These are phyloP conservation scores for Santalum album DNA, from an alignment of 164 flowering plant genomes.

Conservation along the genomic window DNA sequence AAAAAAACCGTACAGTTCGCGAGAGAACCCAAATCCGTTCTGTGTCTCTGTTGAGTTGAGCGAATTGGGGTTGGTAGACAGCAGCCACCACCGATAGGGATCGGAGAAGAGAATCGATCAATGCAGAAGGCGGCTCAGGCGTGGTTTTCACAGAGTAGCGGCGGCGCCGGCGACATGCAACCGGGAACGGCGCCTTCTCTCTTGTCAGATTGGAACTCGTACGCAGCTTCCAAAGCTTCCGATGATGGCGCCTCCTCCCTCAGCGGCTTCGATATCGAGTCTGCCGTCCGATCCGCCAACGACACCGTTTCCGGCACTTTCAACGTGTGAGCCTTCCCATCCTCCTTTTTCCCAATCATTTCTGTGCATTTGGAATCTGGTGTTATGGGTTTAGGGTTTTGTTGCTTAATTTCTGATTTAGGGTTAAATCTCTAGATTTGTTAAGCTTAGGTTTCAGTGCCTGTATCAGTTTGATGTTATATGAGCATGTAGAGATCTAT, in stretches of 20 bases:
- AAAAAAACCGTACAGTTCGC: too few relatives aligned
- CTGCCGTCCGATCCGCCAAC: conserved; percentile 80
- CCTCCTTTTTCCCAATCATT: neutral
- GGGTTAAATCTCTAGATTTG: too few relatives aligned
- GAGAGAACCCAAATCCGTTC: too few relatives aligned
- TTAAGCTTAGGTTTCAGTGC: too few relatives aligned
- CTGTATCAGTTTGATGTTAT: too few relatives aligned
- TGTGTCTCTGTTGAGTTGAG: too few relatives aligned
- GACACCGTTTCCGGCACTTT: conserved; percentile 82
- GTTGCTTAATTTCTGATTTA: too few relatives aligned
- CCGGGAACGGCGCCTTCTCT: conserved; percentile 43
- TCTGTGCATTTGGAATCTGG: neutral
- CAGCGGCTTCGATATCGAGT: conserved; percentile 78
- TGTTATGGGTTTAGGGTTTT: neutral
- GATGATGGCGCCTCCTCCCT: conserved; percentile 24
- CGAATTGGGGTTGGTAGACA: too few relatives aligned
- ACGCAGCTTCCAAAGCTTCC: conserved; percentile 43
- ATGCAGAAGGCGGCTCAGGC: conserved; percentile 39
- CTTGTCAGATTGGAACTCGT: conserved; percentile 90
- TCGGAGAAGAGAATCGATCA: neutral
- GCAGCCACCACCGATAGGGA: too few relatives aligned
- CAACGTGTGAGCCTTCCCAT: conserved; percentile 46
- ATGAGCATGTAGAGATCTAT: too few relatives aligned
- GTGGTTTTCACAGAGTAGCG: conserved; percentile 55
- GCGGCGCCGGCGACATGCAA: conserved; percentile 20